Evolutionary conservation across 768 basidiomycete species (phyloP).

Genomic region (Daedaleopsis nitida): DNA sequence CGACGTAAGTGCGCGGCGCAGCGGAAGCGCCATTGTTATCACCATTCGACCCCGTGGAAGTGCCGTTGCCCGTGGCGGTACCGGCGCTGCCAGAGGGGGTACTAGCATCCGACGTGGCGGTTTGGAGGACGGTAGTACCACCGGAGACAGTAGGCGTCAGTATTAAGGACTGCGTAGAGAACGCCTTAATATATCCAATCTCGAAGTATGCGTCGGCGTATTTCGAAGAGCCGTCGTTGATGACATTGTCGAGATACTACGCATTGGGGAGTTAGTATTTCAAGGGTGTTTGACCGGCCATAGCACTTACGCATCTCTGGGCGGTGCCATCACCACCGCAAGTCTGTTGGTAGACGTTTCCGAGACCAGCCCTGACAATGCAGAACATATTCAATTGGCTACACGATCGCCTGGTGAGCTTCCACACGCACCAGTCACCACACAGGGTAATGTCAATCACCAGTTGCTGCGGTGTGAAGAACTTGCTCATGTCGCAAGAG

Average conservation of each 20-base stretch:
- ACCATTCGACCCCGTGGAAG: not conserved
- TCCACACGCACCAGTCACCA: conserved; percentile 43
- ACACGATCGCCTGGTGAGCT: not conserved
- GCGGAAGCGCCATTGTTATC: not conserved
- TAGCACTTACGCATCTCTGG: conserved; percentile 26
- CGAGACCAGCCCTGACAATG: conserved; percentile 50
- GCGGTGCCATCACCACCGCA: conserved; percentile 41
- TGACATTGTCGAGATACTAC: conserved; percentile 51
- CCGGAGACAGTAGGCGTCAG: conserved; percentile 10
- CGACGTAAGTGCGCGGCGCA: not conserved
- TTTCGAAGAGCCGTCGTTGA: conserved; percentile 42
- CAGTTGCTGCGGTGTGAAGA: conserved; percentile 51
- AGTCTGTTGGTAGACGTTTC: conserved; percentile 43
- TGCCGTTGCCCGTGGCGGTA: not conserved
- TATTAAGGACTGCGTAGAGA: conserved; percentile 24
- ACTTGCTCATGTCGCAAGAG: conserved; percentile 45
- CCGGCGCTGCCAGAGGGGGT: not conserved
- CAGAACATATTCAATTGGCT: not conserved
- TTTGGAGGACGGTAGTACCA: conserved; percentile 5
- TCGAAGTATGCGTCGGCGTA: conserved; percentile 63
- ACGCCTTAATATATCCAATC: conserved; percentile 59
- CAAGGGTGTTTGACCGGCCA: not conserved
- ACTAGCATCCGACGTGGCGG: not conserved
- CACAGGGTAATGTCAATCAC: conserved; percentile 62
- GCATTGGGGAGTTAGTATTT: not conserved